Conservation (phyloP, 257 asterid genomes). For the Solanum pinnatisectum region DNA sequence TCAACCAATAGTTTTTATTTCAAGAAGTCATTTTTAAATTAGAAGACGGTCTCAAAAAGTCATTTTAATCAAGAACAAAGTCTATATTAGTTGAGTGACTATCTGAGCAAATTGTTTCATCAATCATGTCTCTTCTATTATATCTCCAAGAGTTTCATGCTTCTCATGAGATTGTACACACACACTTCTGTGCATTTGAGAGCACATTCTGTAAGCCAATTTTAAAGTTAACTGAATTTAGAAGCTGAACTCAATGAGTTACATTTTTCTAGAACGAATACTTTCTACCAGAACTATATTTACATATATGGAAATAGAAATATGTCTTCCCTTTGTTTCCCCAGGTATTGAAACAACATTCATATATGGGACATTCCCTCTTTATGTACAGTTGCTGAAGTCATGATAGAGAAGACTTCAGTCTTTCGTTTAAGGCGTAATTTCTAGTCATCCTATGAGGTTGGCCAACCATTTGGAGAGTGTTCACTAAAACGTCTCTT, state of each 20-base stretch:
- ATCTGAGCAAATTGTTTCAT: background rate
- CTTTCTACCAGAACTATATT: background rate
- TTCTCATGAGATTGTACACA: background rate
- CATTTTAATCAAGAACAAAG: background rate
- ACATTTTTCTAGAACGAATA: background rate
- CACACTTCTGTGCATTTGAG: background rate
- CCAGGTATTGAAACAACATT: background rate
- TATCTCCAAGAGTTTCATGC: background rate
- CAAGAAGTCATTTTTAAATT: background rate
- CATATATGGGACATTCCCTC: background rate
- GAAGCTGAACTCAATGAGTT: background rate
- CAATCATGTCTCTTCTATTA: background rate
- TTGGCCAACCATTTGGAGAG: conserved; percentile 59
- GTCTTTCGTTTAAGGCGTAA: background rate
- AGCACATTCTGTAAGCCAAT: background rate
- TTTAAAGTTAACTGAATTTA: background rate
- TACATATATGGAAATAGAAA: background rate
- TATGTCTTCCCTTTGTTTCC: background rate
- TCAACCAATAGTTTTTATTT: too few relatives aligned
- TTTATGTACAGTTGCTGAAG: background rate
- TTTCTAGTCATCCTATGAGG: conserved; percentile 4
- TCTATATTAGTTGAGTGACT: background rate
- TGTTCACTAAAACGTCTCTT: conserved; percentile 19
- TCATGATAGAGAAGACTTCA: background rate
- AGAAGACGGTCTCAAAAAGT: background rate